Base-by-base conservation (phyloP, 2,329 filamentous ascomycete genomes). In the Cladobotryum protrusum region DNA sequence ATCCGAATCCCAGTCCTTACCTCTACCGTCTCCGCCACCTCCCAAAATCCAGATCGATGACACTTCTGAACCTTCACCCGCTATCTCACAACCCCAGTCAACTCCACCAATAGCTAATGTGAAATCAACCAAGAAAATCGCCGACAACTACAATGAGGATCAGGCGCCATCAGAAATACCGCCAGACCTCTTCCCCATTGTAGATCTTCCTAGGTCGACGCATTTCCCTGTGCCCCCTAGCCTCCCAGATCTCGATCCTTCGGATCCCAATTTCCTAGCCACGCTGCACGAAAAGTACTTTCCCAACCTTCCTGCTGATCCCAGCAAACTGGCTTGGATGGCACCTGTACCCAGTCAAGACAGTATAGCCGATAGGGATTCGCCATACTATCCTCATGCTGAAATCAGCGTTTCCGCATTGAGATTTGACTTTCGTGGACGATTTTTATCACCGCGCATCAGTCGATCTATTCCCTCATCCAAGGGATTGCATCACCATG, bases 211-310 rank as follows among this genome's bases (percentile, higher is more conserved):
- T 37, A 61, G 67, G 55, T 68, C 72, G 29, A 74, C 77, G 13
- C 86, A 88, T 69, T 89, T 85, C 67, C 85, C 83, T 9, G 67
- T 66, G n/a, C 71, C 67, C 2, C 74, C 67, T 9, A 64, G 62
- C 39, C 66, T 77, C 5, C 86, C 87, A 11, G 85, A 89, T 52
- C 85, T 97, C 55, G 89, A 97, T 65, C 90, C 91, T 0, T 75
- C 81, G 35, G 88, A 91, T 52, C 85, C 88, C 0, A 77, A 89
- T 62, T 97, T 97, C 71, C 83, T 97, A 51, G 71, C 81, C 43
- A 85, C 88, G 50, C 81, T 99, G 5, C 91, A 96, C 74, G 72
- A 83, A 18, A 96, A 96, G 67, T 99, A 96, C 77, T 99, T 96
- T 69, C 91, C 93, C 12, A 81, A 83, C 54, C 83, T 96, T 1